These are phyloP conservation scores for Backusella psychrophila DNA, from an alignment of 192 early-diverging fungal species.

Conservation along the genomic window DNA sequence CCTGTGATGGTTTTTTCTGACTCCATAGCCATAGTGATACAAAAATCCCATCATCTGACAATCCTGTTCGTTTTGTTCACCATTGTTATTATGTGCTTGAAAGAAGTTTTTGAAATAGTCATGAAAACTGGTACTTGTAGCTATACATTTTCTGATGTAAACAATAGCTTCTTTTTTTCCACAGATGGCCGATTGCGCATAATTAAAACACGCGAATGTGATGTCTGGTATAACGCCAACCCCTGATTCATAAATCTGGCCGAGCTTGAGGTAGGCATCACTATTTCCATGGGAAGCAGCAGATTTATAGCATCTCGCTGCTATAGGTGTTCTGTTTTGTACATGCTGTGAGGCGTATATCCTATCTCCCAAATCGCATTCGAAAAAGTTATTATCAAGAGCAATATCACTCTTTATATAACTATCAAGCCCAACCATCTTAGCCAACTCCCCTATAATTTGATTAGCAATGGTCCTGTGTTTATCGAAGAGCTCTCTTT, in stretches of 20 bases:
- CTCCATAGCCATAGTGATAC: not conserved
- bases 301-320: not conserved
- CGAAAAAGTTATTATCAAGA: not conserved
- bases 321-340: not conserved
- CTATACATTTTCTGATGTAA: not conserved
- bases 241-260: not conserved
- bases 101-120: not conserved
- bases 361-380: not conserved
- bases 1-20: not conserved
- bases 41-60: not conserved
- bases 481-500: not conserved
- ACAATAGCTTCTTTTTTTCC: not conserved
- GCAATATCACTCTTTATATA: not conserved
- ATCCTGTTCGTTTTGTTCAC: not conserved
- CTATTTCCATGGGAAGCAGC: not conserved
- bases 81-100: not conserved
- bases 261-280: not conserved
- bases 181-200: not conserved
- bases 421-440: not conserved
- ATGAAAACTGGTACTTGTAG: not conserved
- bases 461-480: not conserved
- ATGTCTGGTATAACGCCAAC: not conserved
- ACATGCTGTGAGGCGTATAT: not conserved
- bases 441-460: not conserved
- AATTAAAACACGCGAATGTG: not conserved